phyloP scores from a whole-genome alignment of 768 basidiomycete species.

The Lactarius pseudohatsudake region DNA sequence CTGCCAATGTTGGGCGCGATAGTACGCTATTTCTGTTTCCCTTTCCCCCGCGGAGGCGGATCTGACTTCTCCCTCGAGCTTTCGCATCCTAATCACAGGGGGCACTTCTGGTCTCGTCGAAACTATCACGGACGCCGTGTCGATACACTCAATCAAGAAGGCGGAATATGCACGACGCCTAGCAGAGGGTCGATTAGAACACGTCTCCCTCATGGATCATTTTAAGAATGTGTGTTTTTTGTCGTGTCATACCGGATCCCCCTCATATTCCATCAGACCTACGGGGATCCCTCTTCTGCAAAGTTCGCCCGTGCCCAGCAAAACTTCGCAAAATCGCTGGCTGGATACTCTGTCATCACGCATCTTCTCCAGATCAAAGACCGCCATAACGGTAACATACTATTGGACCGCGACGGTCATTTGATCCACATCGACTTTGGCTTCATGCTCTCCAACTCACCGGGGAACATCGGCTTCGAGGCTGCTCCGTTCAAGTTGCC shows the following conservation, averaged over 20 bases:
- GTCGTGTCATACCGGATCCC: background rate
- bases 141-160: constrained; percentile 99
- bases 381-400: constrained; percentile 97
- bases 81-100: constrained; percentile 94
- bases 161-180: constrained; percentile 92
- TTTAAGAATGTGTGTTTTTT: constrained; percentile 69
- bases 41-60: background rate
- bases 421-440: constrained; percentile 98
- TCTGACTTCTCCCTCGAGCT: constrained; percentile 49
- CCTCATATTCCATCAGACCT: constrained; percentile 57
- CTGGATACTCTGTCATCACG: constrained; percentile 95
- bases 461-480: constrained; percentile 97
- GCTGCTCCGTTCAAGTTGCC: constrained; percentile 99
- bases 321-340: constrained; percentile 94
- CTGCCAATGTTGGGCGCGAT: constrained; percentile 90
- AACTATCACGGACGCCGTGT: constrained; percentile 97
- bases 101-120: constrained; percentile 92
- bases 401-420: constrained; percentile 93
- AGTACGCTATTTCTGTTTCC: constrained; percentile 45
- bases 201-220: constrained; percentile 90
- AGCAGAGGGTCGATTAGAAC: constrained; percentile 74
- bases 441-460: constrained; percentile 95
- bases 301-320: constrained; percentile 88
- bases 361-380: constrained; percentile 98
- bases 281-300: constrained; percentile 83